A percentile compares a stretch with the other conserved stretches of the same genome.
Evolutionary conservation across 352 stramenopile genomes (phyloP).

Genomic region (Globisporangium splendens): DNA sequence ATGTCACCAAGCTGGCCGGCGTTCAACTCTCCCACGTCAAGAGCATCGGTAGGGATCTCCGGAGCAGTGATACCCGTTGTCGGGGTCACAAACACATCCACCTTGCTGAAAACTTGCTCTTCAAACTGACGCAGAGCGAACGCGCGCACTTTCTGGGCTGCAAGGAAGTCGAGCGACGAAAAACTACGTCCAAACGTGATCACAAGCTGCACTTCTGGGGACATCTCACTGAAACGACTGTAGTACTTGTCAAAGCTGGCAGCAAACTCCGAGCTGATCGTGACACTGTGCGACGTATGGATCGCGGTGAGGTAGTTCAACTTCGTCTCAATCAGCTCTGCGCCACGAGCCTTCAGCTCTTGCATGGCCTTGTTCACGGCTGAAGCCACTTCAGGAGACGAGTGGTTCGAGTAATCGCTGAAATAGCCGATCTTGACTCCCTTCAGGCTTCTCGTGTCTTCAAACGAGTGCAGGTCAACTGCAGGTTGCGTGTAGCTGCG

Average conservation of each 20-base stretch:
- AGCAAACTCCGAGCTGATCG: slow-evolving; percentile 79
- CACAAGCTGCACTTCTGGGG: slow-evolving; percentile 70
- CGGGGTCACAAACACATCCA: slow-evolving; percentile 89
- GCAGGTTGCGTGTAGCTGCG: slow-evolving; percentile 45
- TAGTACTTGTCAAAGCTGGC: slow-evolving; percentile 69
- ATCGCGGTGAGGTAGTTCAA: slow-evolving; percentile 79
- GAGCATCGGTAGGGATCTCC: slow-evolving; percentile 46
- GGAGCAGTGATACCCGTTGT: slow-evolving; percentile 77
- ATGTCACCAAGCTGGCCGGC: slow-evolving; percentile 48
- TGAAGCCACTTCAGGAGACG: slow-evolving; percentile 47
- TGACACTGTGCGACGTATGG: slow-evolving; percentile 75
- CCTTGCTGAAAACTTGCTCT: slow-evolving; percentile 71
- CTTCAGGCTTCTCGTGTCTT: slow-evolving; percentile 48
- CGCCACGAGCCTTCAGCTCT: slow-evolving; percentile 50
- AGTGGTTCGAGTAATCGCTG: slow-evolving; percentile 68
- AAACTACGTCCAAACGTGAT: slow-evolving; percentile 66
- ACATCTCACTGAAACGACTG: slow-evolving; percentile 47
- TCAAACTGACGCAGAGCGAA: slow-evolving; percentile 79
- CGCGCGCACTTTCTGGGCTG: slow-evolving; percentile 78
- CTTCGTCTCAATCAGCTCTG: slow-evolving; percentile 69
- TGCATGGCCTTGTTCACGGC: slow-evolving; percentile 46
- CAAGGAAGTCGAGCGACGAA: slow-evolving; percentile 75
- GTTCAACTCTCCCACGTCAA: slow-evolving; percentile 55
- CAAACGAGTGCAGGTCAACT: slow-evolving; percentile 51
- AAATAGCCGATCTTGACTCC: slow-evolving; percentile 82